Evolutionary conservation across 2,329 filamentous ascomycete genomes (phyloP).

Genomic region (Stemphylium beticola): DNA sequence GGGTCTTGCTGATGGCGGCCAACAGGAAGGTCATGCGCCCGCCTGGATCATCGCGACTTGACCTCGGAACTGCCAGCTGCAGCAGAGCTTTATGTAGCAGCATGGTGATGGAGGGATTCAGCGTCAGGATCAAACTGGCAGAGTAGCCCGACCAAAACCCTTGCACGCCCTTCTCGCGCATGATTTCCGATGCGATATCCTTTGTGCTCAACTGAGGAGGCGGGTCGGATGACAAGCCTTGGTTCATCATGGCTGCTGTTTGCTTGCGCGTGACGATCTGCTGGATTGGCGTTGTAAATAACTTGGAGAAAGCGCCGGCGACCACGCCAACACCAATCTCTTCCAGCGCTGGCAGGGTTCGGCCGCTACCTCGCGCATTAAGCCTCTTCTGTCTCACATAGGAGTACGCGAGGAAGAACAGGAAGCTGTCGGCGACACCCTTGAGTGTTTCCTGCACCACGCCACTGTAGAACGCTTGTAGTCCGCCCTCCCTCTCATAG

Average conservation of each 20-base stretch:
- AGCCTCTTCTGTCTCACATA: conserved; percentile 57
- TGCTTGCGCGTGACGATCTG: conserved; percentile 86
- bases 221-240: conserved; percentile 42
- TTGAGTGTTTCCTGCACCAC: conserved; percentile 53
- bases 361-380: conserved; percentile 26
- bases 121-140: conserved; percentile 76
- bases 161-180: conserved; percentile 69
- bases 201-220: conserved; percentile 48
- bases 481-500: conserved; percentile 71
- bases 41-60: conserved; percentile 60
- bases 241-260: conserved; percentile 63
- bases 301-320: conserved; percentile 75
- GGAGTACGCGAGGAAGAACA: conserved; percentile 85
- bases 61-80: conserved; percentile 61
- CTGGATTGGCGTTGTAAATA: conserved; percentile 79
- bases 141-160: conserved; percentile 92
- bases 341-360: conserved; percentile 66
- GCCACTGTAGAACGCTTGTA: conserved; percentile 68
- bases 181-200: conserved; percentile 69
- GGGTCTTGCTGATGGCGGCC: conserved; percentile 78
- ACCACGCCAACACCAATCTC: conserved; percentile 76
- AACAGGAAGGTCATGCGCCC: conserved; percentile 66
- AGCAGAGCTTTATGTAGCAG: conserved; percentile 78
- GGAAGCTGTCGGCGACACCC: conserved; percentile 71
- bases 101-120: conserved; percentile 88